Percentiles rank a stretch among this genome's conserved stretches.
Conservation (phyloP, 2,329 filamentous ascomycete species). For the Pseudocercospora cruenta region DNA sequence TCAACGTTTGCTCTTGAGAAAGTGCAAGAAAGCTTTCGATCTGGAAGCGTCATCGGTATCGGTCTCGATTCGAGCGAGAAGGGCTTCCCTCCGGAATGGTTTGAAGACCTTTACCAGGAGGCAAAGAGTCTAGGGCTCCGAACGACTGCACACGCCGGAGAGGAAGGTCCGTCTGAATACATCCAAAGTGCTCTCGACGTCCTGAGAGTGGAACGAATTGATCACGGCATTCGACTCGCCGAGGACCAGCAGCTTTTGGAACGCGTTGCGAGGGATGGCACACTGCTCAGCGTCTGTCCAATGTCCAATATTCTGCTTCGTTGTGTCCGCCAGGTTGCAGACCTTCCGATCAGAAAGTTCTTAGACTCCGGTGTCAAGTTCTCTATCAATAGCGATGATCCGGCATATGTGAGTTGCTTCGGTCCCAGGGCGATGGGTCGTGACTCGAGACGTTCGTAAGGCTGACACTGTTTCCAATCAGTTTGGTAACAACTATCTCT, state of each 20-base stretch:
- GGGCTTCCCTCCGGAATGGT: conserved; percentile 55
- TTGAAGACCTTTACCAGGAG: conserved; percentile 63
- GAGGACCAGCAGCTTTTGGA: conserved; percentile 63
- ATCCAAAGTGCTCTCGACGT: conserved; percentile 66
- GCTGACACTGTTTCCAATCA: conserved; percentile 36
- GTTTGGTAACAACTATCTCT: conserved; percentile 71
- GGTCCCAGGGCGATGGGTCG: neutral
- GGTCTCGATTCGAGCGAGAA: conserved; percentile 67
- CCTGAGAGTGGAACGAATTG: conserved; percentile 68
- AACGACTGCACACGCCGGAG: conserved; percentile 75
- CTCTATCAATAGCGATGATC: conserved; percentile 75
- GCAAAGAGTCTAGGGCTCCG: conserved; percentile 58
- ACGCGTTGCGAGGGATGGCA: conserved; percentile 60
- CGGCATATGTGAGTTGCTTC: conserved; percentile 56
- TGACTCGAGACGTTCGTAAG: conserved; percentile 1
- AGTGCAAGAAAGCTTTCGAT: conserved; percentile 49
- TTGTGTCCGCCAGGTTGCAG: conserved; percentile 57
- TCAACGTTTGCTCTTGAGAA: conserved; percentile 49
- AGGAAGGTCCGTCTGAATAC: conserved; percentile 71
- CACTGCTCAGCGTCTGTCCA: conserved; percentile 72
- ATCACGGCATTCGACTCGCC: conserved; percentile 71
- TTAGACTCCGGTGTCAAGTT: conserved; percentile 67
- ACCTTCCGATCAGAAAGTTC: conserved; percentile 66
- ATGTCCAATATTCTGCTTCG: conserved; percentile 70
- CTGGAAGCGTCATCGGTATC: conserved; percentile 59